Evolutionary conservation across 192 early-diverging fungal species (phyloP).

Genomic region (Backusella westeae): DNA sequence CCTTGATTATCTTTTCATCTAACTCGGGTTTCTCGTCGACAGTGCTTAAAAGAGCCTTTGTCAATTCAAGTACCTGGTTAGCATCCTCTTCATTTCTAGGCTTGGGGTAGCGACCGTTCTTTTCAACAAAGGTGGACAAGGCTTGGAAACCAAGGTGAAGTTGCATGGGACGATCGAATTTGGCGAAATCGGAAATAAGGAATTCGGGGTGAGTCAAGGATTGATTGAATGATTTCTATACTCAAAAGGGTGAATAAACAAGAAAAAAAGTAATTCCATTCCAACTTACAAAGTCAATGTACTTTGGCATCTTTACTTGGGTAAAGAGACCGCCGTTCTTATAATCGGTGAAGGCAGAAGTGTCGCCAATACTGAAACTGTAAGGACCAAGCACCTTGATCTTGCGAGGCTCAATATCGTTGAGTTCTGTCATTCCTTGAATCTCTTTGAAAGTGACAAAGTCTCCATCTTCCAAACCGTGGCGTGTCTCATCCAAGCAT

Average conservation of each 20-base stretch:
- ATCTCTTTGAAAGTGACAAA: slow-evolving; percentile 93
- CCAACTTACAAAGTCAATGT: slow-evolving; percentile 73
- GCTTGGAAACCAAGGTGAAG: slow-evolving; percentile 95
- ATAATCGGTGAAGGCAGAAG: slow-evolving; percentile 71
- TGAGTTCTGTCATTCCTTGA: slow-evolving; percentile 89
- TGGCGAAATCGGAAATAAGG: slow-evolving; percentile 91
- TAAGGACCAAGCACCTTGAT: slow-evolving; percentile 92
- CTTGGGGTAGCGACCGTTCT: slow-evolving; percentile 72
- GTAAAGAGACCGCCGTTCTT: slow-evolving; percentile 86
- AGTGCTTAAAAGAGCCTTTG: slow-evolving; percentile 72
- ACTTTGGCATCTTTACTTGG: slow-evolving; percentile 93
- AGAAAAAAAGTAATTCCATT: neutral
- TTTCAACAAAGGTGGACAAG: slow-evolving; percentile 74
- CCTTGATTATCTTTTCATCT: slow-evolving; percentile 82
- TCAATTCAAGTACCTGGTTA: slow-evolving; percentile 65
- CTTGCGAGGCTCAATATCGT: slow-evolving; percentile 73
- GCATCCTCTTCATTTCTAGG: slow-evolving; percentile 89
- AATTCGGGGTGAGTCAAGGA: slow-evolving; percentile 81
- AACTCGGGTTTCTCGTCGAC: slow-evolving; percentile 74
- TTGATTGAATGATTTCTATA: slow-evolving; percentile 66
- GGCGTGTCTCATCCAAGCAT: slow-evolving; percentile 94
- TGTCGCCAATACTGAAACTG: slow-evolving; percentile 96
- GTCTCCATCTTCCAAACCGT: slow-evolving; percentile 98
- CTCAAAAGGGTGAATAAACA: neutral
- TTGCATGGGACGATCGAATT: slow-evolving; percentile 95